Evolutionary conservation across 805 yeast species (phyloP).

Genomic region (Jamesozyma piceae): DNA sequence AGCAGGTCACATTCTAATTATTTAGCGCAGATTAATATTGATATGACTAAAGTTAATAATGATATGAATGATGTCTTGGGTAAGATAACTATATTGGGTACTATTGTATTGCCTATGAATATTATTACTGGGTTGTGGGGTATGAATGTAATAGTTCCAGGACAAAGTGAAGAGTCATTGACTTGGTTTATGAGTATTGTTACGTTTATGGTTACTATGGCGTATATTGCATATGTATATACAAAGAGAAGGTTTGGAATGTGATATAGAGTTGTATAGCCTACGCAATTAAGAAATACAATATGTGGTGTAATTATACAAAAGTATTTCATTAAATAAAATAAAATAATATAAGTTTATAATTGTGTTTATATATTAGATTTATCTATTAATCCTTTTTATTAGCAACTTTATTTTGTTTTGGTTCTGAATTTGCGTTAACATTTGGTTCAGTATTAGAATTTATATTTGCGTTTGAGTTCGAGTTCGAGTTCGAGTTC

Average conservation of each 20-base stretch:
- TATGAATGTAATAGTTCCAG: conserved; percentile 95
- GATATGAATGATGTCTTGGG: conserved; percentile 96
- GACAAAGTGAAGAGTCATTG: conserved; percentile 57
- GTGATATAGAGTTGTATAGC: neutral
- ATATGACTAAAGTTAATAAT: conserved; percentile 93
- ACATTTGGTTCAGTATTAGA: no score
- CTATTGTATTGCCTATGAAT: conserved; percentile 89
- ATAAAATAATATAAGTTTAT: no score
- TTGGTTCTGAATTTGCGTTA: no score
- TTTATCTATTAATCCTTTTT: no score
- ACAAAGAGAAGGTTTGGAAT: conserved; percentile 38
- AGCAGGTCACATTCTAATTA: conserved; percentile 95
- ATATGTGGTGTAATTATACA: no score
- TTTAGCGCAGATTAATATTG: conserved; percentile 92
- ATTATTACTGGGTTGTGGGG: conserved; percentile 98
- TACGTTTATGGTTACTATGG: conserved; percentile 38
- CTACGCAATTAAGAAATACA: no score
- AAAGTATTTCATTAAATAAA: no score
- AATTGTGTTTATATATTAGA: no score
- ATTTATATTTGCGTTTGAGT: no score
- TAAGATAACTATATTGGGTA: conserved; percentile 85
- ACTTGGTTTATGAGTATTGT: conserved; percentile 56
- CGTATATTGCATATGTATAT: conserved; percentile 39
- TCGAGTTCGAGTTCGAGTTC: no score
- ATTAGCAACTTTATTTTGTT: no score